Base-by-base conservation (phyloP, 1,284 basidiomycete genomes). In the Cryptococcus maquisensis region DNA sequence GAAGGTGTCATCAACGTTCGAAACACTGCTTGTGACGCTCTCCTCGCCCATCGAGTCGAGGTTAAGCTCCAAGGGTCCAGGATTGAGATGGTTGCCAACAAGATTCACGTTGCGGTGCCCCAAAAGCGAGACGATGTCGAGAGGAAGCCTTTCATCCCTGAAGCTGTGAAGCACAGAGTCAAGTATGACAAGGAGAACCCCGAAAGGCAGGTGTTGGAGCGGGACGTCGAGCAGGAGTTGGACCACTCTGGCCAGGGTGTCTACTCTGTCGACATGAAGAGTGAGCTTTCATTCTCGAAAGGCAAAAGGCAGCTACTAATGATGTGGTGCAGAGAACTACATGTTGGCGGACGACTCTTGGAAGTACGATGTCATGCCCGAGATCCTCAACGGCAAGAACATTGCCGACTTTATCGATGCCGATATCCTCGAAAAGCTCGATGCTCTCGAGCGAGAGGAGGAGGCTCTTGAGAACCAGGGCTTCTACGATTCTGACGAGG, bases 351-450 rank as follows among this genome's bases (percentile, higher is more conserved):
- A 97, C 72, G 86, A 90, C 48, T 87, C 90, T 51, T 99, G 95
- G 95, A 99, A 97, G 79, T 82, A 86, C 79, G 95, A 99, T 72
- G 82, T 85, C 63, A 89, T 98, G 23, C 96, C 95, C 26, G 96
- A 98, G 78, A 89, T 99, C 69, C 85, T 91, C 84, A 85, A 98
- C 63, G 96, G 95, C 78, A 98, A 98, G 84, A 99, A 99, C 79
- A 80, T 99, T 54, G 94, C 94, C 39, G 95, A 99, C 81, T 98
- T 99, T 67, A 89, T 98, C 77, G 96, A 98, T 75, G 89, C 93
- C n/a, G 96, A 99, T 71, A 98, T 99, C 63, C 85, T 86, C 40
- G 92, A 94, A 77, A 94, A 91, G 78, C 85, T 99, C 55, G 95
- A 98, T 72, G 95, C 92, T 10, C 84, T 99, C 51, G 96, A 99